Evolutionary conservation across 441 rosid species (phyloP).

Genomic region (Manihot esculenta): DNA sequence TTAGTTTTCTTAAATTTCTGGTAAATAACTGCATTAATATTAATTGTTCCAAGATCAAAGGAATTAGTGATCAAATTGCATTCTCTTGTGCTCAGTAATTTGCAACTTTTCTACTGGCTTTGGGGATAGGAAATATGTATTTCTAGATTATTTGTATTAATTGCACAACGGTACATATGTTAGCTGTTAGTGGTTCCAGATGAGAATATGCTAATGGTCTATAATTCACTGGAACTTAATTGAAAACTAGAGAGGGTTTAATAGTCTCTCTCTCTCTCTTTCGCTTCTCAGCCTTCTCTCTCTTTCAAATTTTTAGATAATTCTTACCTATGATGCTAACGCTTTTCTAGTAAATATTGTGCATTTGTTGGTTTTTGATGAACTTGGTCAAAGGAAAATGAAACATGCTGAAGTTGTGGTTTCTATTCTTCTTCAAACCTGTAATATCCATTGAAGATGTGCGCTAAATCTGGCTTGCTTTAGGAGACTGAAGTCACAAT

Average conservation of each 20-base stretch:
- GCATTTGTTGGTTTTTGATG: too few species aligned
- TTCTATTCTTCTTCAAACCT: neutral
- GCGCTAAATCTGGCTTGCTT: neutral
- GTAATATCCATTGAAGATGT: slow-evolving; percentile 2
- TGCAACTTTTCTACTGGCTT: neutral
- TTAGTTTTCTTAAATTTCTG: neutral
- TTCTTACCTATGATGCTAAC: too few species aligned
- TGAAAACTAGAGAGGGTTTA: neutral
- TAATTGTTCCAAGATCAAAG: too few species aligned
- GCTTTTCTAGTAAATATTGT: too few species aligned
- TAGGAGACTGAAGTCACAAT: slow-evolving; percentile 15
- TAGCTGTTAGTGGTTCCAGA: neutral
- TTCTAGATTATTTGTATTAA: neutral
- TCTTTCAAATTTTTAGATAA: too few species aligned
- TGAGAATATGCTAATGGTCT: neutral
- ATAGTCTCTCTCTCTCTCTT: neutral
- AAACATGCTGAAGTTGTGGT: neutral
- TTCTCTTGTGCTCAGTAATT: slow-evolving; percentile 2
- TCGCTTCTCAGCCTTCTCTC: too few species aligned
- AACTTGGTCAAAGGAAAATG: neutral
- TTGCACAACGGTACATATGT: too few species aligned
- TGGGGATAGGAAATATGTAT: neutral
- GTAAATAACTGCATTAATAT: neutral
- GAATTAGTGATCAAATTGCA: neutral
- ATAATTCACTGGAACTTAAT: neutral